Percentiles rank a stretch among this genome's conserved stretches.
phyloP scores from a whole-genome alignment of 2,329 filamentous ascomycete species.

The Botrytis tulipae region DNA sequence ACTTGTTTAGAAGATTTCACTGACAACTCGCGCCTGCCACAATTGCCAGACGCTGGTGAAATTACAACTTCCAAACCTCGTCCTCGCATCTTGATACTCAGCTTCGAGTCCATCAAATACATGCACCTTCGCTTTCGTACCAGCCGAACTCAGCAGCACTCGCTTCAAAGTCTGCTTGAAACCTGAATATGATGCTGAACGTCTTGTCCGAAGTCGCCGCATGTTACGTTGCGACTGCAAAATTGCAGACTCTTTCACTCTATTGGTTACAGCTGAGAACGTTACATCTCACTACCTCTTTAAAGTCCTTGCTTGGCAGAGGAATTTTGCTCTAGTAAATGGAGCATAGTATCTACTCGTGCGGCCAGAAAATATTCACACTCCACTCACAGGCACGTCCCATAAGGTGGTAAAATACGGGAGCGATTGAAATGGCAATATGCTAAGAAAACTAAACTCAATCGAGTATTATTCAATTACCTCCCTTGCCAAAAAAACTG shows the following conservation, averaged over 20 bases:
- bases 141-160: neutral
- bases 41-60: neutral
- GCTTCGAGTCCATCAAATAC: neutral
- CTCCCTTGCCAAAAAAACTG: too few species aligned
- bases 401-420: too few species aligned
- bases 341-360: neutral
- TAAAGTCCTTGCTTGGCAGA: neutral
- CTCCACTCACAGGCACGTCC: too few species aligned
- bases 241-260: neutral
- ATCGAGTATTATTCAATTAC: too few species aligned
- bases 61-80: neutral
- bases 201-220: too few species aligned
- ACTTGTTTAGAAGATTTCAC: neutral
- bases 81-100: neutral
- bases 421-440: too few species aligned
- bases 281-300: neutral
- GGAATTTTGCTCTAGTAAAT: too few species aligned
- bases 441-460: too few species aligned
- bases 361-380: too few species aligned
- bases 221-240: neutral
- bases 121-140: neutral
- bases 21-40: too few species aligned
- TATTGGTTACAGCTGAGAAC: neutral
- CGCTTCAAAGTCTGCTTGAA: neutral
- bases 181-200: too few species aligned